phyloP scores from a whole-genome alignment of 495 filamentous ascomycete species.

The Aspergillus conjunctus region DNA sequence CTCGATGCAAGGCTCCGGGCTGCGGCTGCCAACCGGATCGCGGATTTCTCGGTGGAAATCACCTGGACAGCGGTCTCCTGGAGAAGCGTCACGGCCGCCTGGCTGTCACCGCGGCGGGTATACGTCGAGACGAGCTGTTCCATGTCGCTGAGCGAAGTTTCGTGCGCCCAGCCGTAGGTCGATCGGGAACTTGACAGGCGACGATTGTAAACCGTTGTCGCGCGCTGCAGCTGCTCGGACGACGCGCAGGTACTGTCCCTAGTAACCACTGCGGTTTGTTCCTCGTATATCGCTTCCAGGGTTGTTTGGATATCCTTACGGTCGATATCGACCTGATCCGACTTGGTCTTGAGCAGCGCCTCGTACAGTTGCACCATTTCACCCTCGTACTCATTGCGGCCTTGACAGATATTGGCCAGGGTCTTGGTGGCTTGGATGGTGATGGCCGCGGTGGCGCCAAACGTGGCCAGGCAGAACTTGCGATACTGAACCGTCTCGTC shows the following conservation, averaged over 20 bases:
- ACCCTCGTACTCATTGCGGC: slow-evolving; percentile 37
- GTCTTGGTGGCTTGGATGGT: slow-evolving; percentile 39
- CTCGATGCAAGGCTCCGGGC: slow-evolving; percentile 37
- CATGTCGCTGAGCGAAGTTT: slow-evolving; percentile 39
- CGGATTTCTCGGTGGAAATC: slow-evolving; percentile 33
- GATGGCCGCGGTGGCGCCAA: slow-evolving; percentile 38
- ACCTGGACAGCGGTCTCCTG: slow-evolving; percentile 39
- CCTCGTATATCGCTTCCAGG: slow-evolving; percentile 41
- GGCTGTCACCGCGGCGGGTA: slow-evolving; percentile 30
- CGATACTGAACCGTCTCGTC: slow-evolving; percentile 40
- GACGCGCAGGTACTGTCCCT: slow-evolving; percentile 30
- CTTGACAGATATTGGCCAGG: slow-evolving; percentile 41
- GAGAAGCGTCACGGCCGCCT: slow-evolving; percentile 31
- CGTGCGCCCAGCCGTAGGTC: slow-evolving; percentile 40
- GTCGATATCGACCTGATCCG: slow-evolving; percentile 34
- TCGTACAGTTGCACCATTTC: slow-evolving; percentile 38
- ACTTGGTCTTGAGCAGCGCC: slow-evolving; percentile 33
- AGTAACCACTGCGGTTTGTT: slow-evolving; percentile 29
- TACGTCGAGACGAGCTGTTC: slow-evolving; percentile 37
- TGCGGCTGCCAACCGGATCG: slow-evolving; percentile 32
- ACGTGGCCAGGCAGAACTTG: slow-evolving; percentile 34
- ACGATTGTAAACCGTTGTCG: slow-evolving; percentile 31
- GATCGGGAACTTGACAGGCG: slow-evolving; percentile 34
- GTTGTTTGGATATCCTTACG: slow-evolving; percentile 36
- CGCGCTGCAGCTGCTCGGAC: slow-evolving; percentile 28